These are phyloP conservation scores for Sedum album DNA, from an alignment of 164 flowering plant genomes.

Conservation along the genomic window DNA sequence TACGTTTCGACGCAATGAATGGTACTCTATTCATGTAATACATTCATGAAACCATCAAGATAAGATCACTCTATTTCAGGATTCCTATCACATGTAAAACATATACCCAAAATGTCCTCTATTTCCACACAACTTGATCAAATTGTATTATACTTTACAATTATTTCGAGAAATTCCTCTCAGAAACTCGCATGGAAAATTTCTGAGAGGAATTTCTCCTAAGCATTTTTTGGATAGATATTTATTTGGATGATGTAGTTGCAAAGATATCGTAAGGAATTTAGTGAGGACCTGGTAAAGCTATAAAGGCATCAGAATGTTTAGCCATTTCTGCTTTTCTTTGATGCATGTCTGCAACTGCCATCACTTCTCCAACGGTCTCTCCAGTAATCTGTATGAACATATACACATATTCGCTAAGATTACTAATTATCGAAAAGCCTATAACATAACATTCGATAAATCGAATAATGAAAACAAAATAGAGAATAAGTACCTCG, in stretches of 20 bases:
- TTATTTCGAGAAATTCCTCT: too few relatives aligned
- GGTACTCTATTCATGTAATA: neutral
- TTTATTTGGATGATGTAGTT: too few relatives aligned
- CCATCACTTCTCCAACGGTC: slow-evolving; percentile 41
- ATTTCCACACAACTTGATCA: neutral
- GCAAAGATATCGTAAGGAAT: too few relatives aligned
- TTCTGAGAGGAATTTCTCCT: too few relatives aligned
- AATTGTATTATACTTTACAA: too few relatives aligned
- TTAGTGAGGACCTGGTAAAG: slow-evolving; percentile 58
- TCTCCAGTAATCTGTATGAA: slow-evolving; percentile 44
- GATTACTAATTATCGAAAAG: too few relatives aligned
- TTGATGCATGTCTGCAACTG: slow-evolving; percentile 57
- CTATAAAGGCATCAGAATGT: slow-evolving; percentile 55
- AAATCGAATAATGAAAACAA: neutral
- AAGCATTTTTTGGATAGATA: too few relatives aligned
- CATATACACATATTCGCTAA: neutral
- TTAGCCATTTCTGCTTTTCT: slow-evolving; percentile 58
- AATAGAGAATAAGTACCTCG: slow-evolving; percentile 37
- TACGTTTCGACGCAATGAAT: neutral
- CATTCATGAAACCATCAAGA: neutral
- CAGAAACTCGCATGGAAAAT: too few relatives aligned
- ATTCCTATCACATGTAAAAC: neutral
- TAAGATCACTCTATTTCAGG: neutral
- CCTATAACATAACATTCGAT: slow-evolving; percentile 9
- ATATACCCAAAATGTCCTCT: neutral